These are phyloP conservation scores for Phytopythium kandeliae DNA, from an alignment of 352 stramenopile genomes.

Conservation along the genomic window DNA sequence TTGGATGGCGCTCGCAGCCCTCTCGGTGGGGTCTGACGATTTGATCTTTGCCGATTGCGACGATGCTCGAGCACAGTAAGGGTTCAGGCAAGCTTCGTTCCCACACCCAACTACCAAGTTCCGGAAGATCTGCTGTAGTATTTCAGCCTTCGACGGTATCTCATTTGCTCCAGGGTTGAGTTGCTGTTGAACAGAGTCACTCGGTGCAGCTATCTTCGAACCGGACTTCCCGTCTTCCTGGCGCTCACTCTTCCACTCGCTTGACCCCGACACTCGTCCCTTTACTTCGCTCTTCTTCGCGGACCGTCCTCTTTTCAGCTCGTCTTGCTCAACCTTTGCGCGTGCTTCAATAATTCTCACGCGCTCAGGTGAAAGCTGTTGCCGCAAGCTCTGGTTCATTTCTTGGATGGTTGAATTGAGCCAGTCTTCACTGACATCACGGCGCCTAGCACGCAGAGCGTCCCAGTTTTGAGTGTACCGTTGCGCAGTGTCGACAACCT, in stretches of 20 bases:
- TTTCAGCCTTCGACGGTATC: slow-evolving; percentile 12
- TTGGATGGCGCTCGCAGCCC: slow-evolving; percentile 43
- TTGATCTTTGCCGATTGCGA: slow-evolving; percentile 5
- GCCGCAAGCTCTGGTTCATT: slow-evolving; percentile 41
- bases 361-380: slow-evolving; percentile 21
- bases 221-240: slow-evolving; percentile 46
- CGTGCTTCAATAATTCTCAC: slow-evolving; percentile 29
- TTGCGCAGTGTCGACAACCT: slow-evolving; percentile 89
- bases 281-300: slow-evolving; percentile 44
- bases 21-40: slow-evolving; percentile 28
- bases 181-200: not conserved
- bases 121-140: slow-evolving; percentile 39
- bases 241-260: slow-evolving; percentile 69
- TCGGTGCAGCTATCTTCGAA: not conserved
- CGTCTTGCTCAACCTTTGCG: slow-evolving; percentile 30
- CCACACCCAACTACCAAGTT: slow-evolving; percentile 43
- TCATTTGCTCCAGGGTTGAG: not conserved
- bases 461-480: slow-evolving; percentile 72
- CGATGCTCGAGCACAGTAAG: slow-evolving; percentile 26
- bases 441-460: slow-evolving; percentile 50
- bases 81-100: slow-evolving; percentile 26
- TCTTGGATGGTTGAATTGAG: slow-evolving; percentile 38
- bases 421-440: slow-evolving; percentile 65
- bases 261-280: slow-evolving; percentile 71
- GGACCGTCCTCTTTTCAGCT: slow-evolving; percentile 29